A percentile compares a stretch with the other conserved stretches of the same genome.
Evolutionary conservation across 257 asterid genomes (phyloP).

Genomic region (Linaria vulgaris): DNA sequence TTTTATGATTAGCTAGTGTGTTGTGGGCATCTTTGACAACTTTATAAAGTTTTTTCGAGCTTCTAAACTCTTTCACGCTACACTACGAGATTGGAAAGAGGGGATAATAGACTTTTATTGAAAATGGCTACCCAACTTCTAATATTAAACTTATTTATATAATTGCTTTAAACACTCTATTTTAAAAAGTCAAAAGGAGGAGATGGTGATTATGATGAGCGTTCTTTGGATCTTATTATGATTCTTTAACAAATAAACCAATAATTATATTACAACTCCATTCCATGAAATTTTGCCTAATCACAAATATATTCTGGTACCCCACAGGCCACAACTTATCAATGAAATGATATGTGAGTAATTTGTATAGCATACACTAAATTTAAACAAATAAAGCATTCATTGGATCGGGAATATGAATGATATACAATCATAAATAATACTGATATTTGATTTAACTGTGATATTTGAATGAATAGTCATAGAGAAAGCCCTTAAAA

Average conservation of each 20-base stretch:
- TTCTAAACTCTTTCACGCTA: conserved; percentile 24
- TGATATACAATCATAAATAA: no score
- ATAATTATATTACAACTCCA: no score
- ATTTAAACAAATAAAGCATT: no score
- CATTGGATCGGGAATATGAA: no score
- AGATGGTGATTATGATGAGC: conserved; percentile 26
- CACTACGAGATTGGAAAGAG: conserved; percentile 24
- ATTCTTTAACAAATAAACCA: not conserved
- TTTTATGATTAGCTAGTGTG: not conserved
- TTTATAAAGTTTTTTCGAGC: conserved; percentile 25
- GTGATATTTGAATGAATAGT: no score
- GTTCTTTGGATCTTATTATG: conserved; percentile 20
- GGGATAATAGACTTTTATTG: conserved; percentile 14
- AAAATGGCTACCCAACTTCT: conserved; percentile 18
- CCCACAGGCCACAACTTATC: no score
- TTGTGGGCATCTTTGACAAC: conserved; percentile 16
- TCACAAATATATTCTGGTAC: no score
- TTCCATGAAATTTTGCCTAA: no score
- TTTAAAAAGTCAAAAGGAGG: conserved; percentile 33
- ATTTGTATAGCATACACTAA: no score
- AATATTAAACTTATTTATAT: conserved; percentile 4
- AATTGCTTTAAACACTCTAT: conserved; percentile 25
- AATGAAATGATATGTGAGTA: no score
- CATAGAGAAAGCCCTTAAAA: no score
- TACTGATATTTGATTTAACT: no score